Evolutionary conservation across 2,329 filamentous ascomycete genomes (phyloP), one percentile per base, ranked within the genome.

Genomic region (Alternaria triticimaculans): DNA sequence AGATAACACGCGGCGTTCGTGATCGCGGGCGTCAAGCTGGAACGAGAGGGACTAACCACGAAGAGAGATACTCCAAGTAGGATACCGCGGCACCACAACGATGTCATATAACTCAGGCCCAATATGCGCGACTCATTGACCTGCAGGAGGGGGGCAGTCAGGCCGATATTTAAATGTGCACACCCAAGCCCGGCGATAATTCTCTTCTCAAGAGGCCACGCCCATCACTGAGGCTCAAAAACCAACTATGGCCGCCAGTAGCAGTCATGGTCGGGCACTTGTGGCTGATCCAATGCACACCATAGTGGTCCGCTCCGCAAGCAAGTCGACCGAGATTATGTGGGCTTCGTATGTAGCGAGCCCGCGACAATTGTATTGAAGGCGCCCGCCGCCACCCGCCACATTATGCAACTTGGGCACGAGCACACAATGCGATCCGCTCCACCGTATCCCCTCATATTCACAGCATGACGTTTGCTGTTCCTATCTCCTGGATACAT

Each of bases 291-390:
- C 26, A 23, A 65, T 65, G 62, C 67, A 66, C 60, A 66, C 67
- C 66, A 70, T 63, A 53, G 30, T 56, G 48, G 61, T 53, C 45
- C 55, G 65, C 65, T 53, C 67, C 67, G 63, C 54, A 64, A 64
- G 63, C 56, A 64, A 64, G 63, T 59, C 48, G 53, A 66, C 65
- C 65, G 53, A 66, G 46, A 60, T 57, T 67, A 62, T 63, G 83
- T 83, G 79, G 66, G 55, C 58, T 54, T 63, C 51, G 62, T 65
- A 60, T 30, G 37, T 60, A 54, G 48, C 55, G 41, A 43, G 37
- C 11, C 48, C 48, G 23, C 56, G 14, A 26, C 25, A 23, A 23
- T 53, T 44, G 41, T 45, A 23, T 30, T 56, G 41, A 46, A 56
- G 54, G 59, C 50, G 58, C 41, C 53, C 60, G 56, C 55, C 56